These are phyloP conservation scores for Alternaria novae-zelandiae DNA, from an alignment of 2,329 filamentous ascomycete species.

Conservation along the genomic window DNA sequence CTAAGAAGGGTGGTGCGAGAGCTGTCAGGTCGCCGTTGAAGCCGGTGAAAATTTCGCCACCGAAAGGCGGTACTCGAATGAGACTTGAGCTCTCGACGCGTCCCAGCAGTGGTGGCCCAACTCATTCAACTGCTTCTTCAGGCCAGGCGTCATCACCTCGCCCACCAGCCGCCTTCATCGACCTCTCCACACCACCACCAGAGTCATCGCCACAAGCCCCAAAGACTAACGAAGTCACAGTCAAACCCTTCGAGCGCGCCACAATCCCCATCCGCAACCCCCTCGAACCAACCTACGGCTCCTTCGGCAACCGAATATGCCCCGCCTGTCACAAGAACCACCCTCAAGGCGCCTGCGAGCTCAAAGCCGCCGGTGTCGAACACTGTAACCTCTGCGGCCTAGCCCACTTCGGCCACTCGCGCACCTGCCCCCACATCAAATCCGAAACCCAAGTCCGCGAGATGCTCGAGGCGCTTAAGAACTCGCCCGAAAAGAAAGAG, in stretches of 20 bases:
- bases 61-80: not conserved
- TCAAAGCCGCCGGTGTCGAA: slow-evolving; percentile 66
- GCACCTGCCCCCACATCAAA: slow-evolving; percentile 67
- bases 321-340: slow-evolving; percentile 63
- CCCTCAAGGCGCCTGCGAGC: slow-evolving; percentile 63
- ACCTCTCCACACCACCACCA: not conserved
- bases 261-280: slow-evolving; percentile 36
- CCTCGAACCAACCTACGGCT: slow-evolving; percentile 28
- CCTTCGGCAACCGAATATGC: slow-evolving; percentile 49
- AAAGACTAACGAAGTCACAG: slow-evolving; percentile 27
- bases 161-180: not conserved
- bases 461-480: slow-evolving; percentile 68
- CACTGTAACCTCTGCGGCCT: slow-evolving; percentile 68
- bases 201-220: not conserved
- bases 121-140: not conserved
- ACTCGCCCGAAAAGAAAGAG: slow-evolving; percentile 61
- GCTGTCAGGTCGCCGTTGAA: not conserved
- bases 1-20: not conserved
- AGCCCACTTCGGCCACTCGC: slow-evolving; percentile 64
- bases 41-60: not conserved
- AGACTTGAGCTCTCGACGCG: not conserved
- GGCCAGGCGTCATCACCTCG: not conserved
- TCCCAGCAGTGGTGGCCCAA: not conserved
- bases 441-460: slow-evolving; percentile 68
- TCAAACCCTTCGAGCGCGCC: slow-evolving; percentile 43